Evolutionary conservation across 208 protist genomes (phyloP), one percentile per base, ranked within the genome.

Genomic region (Trypanosomatidae sp.): DNA sequence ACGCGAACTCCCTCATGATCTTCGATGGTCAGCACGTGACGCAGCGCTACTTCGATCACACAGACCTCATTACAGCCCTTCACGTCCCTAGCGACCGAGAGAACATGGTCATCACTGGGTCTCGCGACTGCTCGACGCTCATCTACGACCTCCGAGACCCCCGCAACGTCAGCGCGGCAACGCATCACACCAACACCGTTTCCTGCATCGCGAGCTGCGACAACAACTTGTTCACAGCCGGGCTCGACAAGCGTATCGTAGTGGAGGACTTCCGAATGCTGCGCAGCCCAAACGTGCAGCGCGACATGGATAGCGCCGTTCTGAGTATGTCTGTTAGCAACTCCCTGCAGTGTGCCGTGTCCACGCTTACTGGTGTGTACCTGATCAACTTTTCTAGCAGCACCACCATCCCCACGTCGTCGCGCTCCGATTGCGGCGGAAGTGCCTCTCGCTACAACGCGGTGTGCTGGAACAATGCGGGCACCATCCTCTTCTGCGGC

Each of bases 21-120:
- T 97, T 93, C 78, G 88, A 95, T 53, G 67, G 69, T n/a, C 85
- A 81, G 25, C 73, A 86, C 39, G 71, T 85, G 49, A 69, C 92
- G 41, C 86, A 91, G 59, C 89, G 91, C 52, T 93, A 94, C 79
- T 81, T 70, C 41, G 90, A 92, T 58, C 92, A 97, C 79, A 85
- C 83, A 47, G 92, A 97, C 73, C 89, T 97, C 66, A 88, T 97
- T 56, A 93, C 92, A 17, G 79, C 88, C 13, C 80, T 97, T 74
- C 84, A 92, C 67, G 82, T 91, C 8, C 87, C 91, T n/a, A 62
- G 66, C 25, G 89, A 94, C 47, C 78, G 83, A 41, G 87, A 92
- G 22, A 86, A 78, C 71, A 78, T 79, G 19, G 77, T 97, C 68
- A 80, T 97, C 69, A 94, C 90, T 12, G 92, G 92, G 39, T 97